Base-by-base conservation (phyloP, 2,329 filamentous ascomycete species). In the Epicoccum nigrum region DNA sequence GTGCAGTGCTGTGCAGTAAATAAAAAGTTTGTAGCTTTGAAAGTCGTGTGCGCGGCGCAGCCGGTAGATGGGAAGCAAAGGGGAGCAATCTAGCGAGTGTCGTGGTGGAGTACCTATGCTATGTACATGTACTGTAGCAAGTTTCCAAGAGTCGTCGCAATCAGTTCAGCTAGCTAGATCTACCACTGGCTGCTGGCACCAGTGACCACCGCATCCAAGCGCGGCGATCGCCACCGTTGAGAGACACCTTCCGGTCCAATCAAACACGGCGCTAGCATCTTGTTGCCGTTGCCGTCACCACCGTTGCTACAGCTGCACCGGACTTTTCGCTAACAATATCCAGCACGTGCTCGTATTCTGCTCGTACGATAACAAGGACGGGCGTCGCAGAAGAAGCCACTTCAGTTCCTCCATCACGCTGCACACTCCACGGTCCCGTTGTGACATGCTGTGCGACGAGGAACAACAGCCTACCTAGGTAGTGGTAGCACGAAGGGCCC, bases 271-370 rank as follows among this genome's bases (percentile, higher is more conserved):
- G 33, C 49, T 46, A 46, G 38, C 15, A 16, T 28, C 23, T 13
- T 32, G 42, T 46, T 46, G 49, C 49, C 38, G 42, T n/a, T n/a
- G n/a, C n/a, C n/a, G n/a, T n/a, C n/a, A n/a, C n/a, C n/a, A n/a
- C n/a, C n/a, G n/a, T 41, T 32, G 49, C 38, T 46, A 46, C 49
- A 25, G n/a, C 6, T 32, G 37, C 48, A 42, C 37, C 44, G 37
- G 42, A 42, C 37, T 39, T 44, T 9, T 33, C 38, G 7, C 34
- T 31, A 35, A 17, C 49, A 39, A 30, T 17, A 45, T n/a, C n/a
- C n/a, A n/a, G 28, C 33, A 23, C n/a, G 7, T 25, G 19, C 31
- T 30, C 20, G 34, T 8, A 16, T 38, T 1, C 16, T 17, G 11
- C 15, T 13, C 7, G 7, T 35, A 15, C 8, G 1, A 15, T 12